Percentiles rank a stretch among this genome's conserved stretches.
phyloP scores from a whole-genome alignment of 768 basidiomycete species.

The Xerocomus spinulosus region DNA sequence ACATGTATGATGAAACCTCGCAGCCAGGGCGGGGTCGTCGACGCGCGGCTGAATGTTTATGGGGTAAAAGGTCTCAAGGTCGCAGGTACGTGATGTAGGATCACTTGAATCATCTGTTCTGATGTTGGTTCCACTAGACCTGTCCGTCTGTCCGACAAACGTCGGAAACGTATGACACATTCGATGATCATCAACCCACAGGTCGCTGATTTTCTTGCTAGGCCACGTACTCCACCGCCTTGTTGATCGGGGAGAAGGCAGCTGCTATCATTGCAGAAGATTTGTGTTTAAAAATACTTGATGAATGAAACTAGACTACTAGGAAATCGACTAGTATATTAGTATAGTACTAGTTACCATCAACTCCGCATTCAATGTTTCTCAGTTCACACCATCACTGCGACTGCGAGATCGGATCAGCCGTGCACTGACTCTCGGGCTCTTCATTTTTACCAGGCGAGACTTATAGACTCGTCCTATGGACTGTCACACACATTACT shows the following conservation, averaged over 20 bases:
- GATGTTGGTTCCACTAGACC: conserved; percentile 16
- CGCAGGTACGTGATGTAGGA: conserved; percentile 7
- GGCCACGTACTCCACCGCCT: conserved; percentile 43
- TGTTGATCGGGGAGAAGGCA: conserved; percentile 57
- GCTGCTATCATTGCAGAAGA: conserved; percentile 57
- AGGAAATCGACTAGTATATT: too few relatives aligned
- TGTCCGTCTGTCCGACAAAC: conserved; percentile 27
- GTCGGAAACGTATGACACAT: conserved; percentile 1
- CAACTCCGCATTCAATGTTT: too few relatives aligned
- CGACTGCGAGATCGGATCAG: too few relatives aligned
- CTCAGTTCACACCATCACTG: too few relatives aligned
- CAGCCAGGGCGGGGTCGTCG: conserved; percentile 7
- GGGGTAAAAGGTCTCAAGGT: conserved; percentile 12
- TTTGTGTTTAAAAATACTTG: too few relatives aligned
- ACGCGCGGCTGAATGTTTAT: conserved; percentile 15
- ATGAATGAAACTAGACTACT: too few relatives aligned
- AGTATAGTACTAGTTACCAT: too few relatives aligned
- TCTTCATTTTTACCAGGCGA: too few relatives aligned
- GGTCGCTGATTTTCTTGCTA: background rate
- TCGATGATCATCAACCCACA: too few relatives aligned
- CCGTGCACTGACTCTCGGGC: too few relatives aligned
- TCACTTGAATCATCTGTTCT: background rate
- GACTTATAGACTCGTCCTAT: too few relatives aligned
- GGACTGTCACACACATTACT: too few relatives aligned
- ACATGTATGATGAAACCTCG: conserved; percentile 64